Evolutionary conservation across 306 rosid genomes (phyloP), one percentile per base, ranked within the genome.

Genomic region (Begonia masoniana): DNA sequence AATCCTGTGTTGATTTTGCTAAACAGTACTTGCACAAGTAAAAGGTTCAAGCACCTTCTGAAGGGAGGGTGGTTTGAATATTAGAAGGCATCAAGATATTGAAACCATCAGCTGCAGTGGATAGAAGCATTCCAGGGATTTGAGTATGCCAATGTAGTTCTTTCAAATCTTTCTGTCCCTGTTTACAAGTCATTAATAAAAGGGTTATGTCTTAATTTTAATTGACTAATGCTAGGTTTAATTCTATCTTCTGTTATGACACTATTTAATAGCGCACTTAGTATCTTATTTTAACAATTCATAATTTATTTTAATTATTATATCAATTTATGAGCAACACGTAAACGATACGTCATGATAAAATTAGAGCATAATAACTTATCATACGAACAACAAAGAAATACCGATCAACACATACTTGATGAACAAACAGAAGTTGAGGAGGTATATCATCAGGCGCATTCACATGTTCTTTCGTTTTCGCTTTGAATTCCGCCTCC

Each of bases 141-240:
- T 91, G 96, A 13, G 79, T 13, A 68, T 91, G 94, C 97, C 97
- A 91, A 66, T 83, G 96, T 36, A 91, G 78, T 71, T 91, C 97
- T 72, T 91, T 91, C 56, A 82, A 76, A 73, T 83, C 96, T 19
- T 78, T 91, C 36, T 91, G 97, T 19, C 97, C 97, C 96, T 83
- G 84, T 76, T 65, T 0, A 4, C 0, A 59, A 55, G 62, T 51
- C 41, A 48, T 21, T 50, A 57, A 46, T 43, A 62, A 11, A 12
- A 21, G 24, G 24, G 24, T 21, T 21, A 21, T 21, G 24, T 21
- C 24, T 2, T 21, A 21, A 21, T 21, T 21, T 21, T 2, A 21
- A 21, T 21, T 21, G 24, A 21, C 24, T 21, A 21, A n/a, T n/a
- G n/a, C n/a, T n/a, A n/a, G n/a, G n/a, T 31, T 3, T 31, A 31